Percentiles rank a stretch among this genome's conserved stretches.
Evolutionary conservation across 140 eudicot genomes (phyloP).

Genomic region (Ambrosia hybrid): DNA sequence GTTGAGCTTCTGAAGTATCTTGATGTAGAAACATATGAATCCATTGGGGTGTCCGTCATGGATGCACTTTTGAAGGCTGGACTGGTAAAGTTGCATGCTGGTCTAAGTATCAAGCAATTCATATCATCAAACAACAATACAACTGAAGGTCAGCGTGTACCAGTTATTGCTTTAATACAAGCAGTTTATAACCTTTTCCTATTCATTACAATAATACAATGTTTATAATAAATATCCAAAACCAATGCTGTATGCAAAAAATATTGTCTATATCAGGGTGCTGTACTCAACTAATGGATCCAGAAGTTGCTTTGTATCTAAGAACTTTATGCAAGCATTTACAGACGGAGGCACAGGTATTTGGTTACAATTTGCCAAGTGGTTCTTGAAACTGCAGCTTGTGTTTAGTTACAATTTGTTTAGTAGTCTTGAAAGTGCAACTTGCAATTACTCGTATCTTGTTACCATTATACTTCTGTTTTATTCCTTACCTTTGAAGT

Average conservation of each 20-base stretch:
- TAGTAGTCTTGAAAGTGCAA: too few species aligned
- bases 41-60: constrained; percentile 86
- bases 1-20: constrained; percentile 81
- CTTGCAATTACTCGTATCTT: too few species aligned
- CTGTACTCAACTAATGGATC: constrained; percentile 64
- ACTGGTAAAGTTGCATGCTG: constrained; percentile 59
- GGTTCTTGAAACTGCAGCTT: neutral
- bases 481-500: too few species aligned
- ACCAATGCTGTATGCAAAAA: neutral
- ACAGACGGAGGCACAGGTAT: constrained; percentile 76
- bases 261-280: constrained; percentile 40
- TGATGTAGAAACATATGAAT: constrained; percentile 97
- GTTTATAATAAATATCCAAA: neutral
- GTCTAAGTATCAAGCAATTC: constrained; percentile 55
- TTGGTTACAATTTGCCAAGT: constrained; percentile 3
- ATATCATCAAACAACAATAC: constrained; percentile 37
- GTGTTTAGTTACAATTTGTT: too few species aligned
- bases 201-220: neutral
- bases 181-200: neutral
- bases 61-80: constrained; percentile 65
- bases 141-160: constrained; percentile 56
- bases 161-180: neutral
- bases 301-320: constrained; percentile 88
- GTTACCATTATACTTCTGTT: too few species aligned
- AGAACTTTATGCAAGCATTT: constrained; percentile 82